Evolutionary conservation across 225 moss, liverwort and hornwort species (phyloP).

Genomic region (Ulota crispa): DNA sequence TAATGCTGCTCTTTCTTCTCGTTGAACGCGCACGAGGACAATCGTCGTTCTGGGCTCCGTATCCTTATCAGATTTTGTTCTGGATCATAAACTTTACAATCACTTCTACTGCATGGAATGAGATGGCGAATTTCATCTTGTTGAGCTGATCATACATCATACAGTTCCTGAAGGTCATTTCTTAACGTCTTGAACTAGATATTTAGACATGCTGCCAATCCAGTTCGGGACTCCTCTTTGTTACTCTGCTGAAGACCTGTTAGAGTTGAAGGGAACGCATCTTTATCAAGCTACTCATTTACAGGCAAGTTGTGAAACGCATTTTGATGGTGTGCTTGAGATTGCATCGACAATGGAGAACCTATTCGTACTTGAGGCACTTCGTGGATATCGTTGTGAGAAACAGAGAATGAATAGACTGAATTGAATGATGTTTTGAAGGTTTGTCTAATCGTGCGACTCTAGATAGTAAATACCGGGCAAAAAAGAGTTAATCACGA

Average conservation of each 20-base stretch:
- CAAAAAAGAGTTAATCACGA: background rate
- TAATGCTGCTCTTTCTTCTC: slow-evolving; percentile 81
- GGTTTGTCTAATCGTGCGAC: background rate
- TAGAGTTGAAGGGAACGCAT: slow-evolving; percentile 80
- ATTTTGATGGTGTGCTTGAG: slow-evolving; percentile 7
- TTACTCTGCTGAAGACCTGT: slow-evolving; percentile 69
- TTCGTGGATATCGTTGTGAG: slow-evolving; percentile 1
- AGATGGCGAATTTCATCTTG: background rate
- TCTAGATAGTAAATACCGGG: background rate
- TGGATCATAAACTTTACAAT: background rate
- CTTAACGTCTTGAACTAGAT: slow-evolving; percentile 58
- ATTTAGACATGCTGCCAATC: slow-evolving; percentile 75
- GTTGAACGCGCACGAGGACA: slow-evolving; percentile 75
- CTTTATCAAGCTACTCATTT: slow-evolving; percentile 70
- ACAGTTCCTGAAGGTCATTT: slow-evolving; percentile 12
- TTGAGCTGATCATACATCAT: background rate
- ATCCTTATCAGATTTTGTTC: slow-evolving; percentile 45
- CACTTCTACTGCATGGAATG: slow-evolving; percentile 18
- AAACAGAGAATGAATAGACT: slow-evolving; percentile 4
- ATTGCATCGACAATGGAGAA: slow-evolving; percentile 11
- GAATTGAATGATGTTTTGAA: slow-evolving; percentile 10
- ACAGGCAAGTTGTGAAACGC: slow-evolving; percentile 44
- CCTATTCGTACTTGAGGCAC: background rate
- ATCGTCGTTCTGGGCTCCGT: slow-evolving; percentile 90
- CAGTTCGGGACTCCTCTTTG: slow-evolving; percentile 72